Evolutionary conservation across 352 stramenopile species (phyloP).

Genomic region (Phytopythium aichiense): DNA sequence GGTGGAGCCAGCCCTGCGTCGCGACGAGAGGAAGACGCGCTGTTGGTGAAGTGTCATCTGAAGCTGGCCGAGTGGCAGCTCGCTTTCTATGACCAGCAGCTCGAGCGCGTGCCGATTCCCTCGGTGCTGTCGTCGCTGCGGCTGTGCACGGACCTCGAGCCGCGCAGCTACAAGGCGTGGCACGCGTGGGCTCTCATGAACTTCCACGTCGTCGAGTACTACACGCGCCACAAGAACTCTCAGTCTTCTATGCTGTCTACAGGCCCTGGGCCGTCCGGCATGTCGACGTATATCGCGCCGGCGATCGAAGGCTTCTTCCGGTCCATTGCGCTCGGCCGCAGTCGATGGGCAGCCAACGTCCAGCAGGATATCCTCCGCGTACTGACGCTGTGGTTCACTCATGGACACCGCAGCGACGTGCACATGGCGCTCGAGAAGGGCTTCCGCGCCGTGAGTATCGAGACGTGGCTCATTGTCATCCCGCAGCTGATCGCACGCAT

Average conservation of each 20-base stretch:
- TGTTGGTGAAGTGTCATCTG: constrained; percentile 81
- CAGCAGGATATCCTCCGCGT: constrained; percentile 98
- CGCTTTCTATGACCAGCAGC: constrained; percentile 73
- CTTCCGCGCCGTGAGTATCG: constrained; percentile 92
- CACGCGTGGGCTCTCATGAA: constrained; percentile 98
- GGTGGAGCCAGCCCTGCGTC: not conserved
- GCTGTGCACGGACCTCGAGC: constrained; percentile 67
- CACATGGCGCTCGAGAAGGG: constrained; percentile 65
- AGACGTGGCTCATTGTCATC: constrained; percentile 98
- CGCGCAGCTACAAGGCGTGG: constrained; percentile 88
- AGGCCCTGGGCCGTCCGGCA: constrained; percentile 8
- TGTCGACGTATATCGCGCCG: constrained; percentile 58
- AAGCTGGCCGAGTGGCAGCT: constrained; percentile 86
- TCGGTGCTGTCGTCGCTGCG: constrained; percentile 64
- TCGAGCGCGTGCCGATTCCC: constrained; percentile 71
- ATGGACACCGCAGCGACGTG: constrained; percentile 92
- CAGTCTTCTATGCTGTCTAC: constrained; percentile 17
- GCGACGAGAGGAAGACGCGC: constrained; percentile 56
- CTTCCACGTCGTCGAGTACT: constrained; percentile 94
- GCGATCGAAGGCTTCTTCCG: constrained; percentile 92
- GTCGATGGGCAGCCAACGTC: constrained; percentile 94
- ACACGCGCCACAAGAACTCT: constrained; percentile 34
- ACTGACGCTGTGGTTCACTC: constrained; percentile 97
- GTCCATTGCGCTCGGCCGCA: constrained; percentile 94
- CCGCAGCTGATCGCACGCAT: constrained; percentile 95